A percentile compares a stretch with the other conserved stretches of the same genome.
These are phyloP conservation scores for Fagopyrum esculentum DNA, from an alignment of 148 eudicot genomes.

Conservation along the genomic window DNA sequence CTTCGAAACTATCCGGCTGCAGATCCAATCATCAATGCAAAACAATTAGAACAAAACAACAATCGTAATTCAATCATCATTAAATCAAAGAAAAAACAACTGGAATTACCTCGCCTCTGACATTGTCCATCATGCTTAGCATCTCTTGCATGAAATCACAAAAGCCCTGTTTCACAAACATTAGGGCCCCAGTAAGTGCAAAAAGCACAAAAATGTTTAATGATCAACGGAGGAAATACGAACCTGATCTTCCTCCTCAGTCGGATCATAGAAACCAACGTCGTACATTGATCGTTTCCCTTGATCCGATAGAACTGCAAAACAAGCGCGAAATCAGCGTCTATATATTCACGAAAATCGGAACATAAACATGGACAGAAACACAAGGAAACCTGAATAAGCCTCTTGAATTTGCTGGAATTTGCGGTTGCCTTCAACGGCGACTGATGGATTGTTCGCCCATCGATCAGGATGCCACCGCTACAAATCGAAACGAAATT, in stretches of 20 bases:
- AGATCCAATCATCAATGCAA: background rate
- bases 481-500: conserved; percentile 18
- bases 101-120: conserved; percentile 35
- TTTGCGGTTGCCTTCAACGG: conserved; percentile 62
- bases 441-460: conserved; percentile 38
- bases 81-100: background rate
- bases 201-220: background rate
- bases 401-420: conserved; percentile 96
- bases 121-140: conserved; percentile 65
- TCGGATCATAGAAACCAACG: conserved; percentile 75
- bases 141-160: conserved; percentile 86
- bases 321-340: background rate
- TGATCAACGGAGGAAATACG: conserved; percentile 13
- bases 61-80: background rate
- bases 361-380: background rate
- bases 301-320: conserved; percentile 75
- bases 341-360: background rate
- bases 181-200: background rate
- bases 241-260: conserved; percentile 73
- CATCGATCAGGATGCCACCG: conserved; percentile 94
- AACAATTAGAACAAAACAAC: background rate
- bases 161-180: conserved; percentile 47
- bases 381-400: conserved; percentile 49
- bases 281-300: conserved; percentile 80
- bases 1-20: conserved; percentile 75